Evolutionary conservation across 2,329 filamentous ascomycete genomes (phyloP).

Genomic region (Stachybotrys chlorohalonatus): DNA sequence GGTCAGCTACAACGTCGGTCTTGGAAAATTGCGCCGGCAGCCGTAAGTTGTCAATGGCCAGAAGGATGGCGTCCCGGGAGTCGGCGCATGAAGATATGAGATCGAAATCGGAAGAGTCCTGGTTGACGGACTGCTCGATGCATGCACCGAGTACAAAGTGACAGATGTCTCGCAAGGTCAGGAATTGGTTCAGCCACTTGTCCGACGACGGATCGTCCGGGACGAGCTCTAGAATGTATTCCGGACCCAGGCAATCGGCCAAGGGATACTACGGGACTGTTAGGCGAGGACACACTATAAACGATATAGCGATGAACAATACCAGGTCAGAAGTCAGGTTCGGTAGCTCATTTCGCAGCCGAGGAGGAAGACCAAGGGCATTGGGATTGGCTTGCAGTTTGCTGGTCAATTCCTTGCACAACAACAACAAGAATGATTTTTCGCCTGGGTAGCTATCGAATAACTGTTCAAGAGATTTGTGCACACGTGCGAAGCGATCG

Average conservation of each 20-base stretch:
- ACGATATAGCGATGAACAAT: constrained; percentile 2
- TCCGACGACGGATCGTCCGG: constrained; percentile 13
- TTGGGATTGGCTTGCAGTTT: constrained; percentile 24
- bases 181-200: constrained; percentile 28
- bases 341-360: constrained; percentile 22
- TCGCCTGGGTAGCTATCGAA: constrained; percentile 28
- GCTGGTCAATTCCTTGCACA: constrained; percentile 26
- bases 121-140: constrained; percentile 25
- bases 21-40: constrained; percentile 23
- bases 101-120: constrained; percentile 21
- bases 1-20: constrained; percentile 22
- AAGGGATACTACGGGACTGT: constrained; percentile 6
- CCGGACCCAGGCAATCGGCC: constrained; percentile 21
- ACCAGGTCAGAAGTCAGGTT: constrained; percentile 27
- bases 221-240: constrained; percentile 23
- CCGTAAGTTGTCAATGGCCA: constrained; percentile 22
- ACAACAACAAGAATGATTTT: constrained; percentile 26
- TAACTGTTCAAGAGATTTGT: constrained; percentile 25
- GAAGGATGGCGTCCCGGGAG: constrained; percentile 26
- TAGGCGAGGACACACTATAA: background rate
- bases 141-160: constrained; percentile 29
- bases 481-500: constrained; percentile 27
- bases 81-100: constrained; percentile 22
- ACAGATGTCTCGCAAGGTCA: constrained; percentile 27
- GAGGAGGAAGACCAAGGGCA: constrained; percentile 20